Evolutionary conservation across 2,329 filamentous ascomycete species (phyloP), one percentile per base, ranked within the genome.

Genomic region (Calonectria honghensis): DNA sequence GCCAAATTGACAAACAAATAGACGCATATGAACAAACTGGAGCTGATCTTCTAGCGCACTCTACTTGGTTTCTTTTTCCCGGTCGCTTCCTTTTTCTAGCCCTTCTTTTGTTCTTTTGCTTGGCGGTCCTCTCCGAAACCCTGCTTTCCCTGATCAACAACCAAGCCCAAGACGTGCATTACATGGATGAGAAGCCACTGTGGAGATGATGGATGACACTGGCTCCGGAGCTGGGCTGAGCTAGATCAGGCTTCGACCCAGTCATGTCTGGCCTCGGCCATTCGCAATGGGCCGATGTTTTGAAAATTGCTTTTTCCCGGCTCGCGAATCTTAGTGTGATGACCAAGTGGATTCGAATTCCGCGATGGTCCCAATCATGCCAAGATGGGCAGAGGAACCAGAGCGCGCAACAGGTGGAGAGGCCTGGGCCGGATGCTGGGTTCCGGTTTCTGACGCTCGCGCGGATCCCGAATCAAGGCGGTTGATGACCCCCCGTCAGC

Each of bases 301-400:
- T 13, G 18, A 9, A 27, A 37, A 27, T 61, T 61, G 35, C 57
- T 61, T 61, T 61, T 39, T 61, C 57, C 57, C 32, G 35, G 13
- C 20, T 61, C 57, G 57, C 57, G 57, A 61, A 61, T 61, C 57
- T 61, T 61, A 61, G 57, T 10, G 11, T 32, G n/a, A n/a, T 39
- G 35, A 24, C 57, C 32, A 39, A 61, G 57, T 39, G 57, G 57
- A 27, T 39, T 39, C 57, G n/a, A 16, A 39, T 59, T 59, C 31
- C 9, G 54, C n/a, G 20, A 61, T 39, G 7, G n/a, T 6, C 11
- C n/a, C 18, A 35, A 35, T n/a, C 27, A 20, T 37, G 57, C 11
- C 57, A 61, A 18, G 35, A 29, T 6, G 57, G 35, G 9, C 45
- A 48, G 14, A 37, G 57, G 24, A 20, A 37, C 35, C 57, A 35